Evolutionary conservation across 192 early-diverging fungal genomes (phyloP).

Genomic region (Coemansia biformis): DNA sequence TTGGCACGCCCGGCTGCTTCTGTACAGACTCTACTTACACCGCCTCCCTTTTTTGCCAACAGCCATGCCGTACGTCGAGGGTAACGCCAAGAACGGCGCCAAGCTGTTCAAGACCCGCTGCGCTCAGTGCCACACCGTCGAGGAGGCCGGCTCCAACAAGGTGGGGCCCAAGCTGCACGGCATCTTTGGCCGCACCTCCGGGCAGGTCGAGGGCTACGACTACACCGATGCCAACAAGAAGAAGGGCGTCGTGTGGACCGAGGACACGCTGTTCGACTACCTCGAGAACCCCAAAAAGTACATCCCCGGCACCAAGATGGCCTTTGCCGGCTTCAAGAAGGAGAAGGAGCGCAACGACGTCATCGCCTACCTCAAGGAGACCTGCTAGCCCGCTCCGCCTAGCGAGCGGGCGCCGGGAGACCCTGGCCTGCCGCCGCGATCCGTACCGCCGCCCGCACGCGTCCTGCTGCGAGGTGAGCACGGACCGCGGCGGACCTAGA

Average conservation of each 20-base stretch:
- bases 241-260: constrained; percentile 77
- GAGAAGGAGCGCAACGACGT: constrained; percentile 76
- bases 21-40: too few relatives aligned
- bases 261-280: constrained; percentile 91
- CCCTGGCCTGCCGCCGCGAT: too few relatives aligned
- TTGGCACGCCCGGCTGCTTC: too few relatives aligned
- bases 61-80: constrained; percentile 17
- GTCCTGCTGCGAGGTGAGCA: too few relatives aligned
- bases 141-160: constrained; percentile 74
- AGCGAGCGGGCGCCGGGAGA: too few relatives aligned
- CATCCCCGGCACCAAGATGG: constrained; percentile 95
- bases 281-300: constrained; percentile 99
- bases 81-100: constrained; percentile 50
- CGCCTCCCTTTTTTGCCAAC: too few relatives aligned
- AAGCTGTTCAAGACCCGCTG: constrained; percentile 96
- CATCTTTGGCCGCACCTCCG: constrained; percentile 85
- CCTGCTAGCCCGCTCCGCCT: too few relatives aligned
- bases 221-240: constrained; percentile 93
- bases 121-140: constrained; percentile 96
- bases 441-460: too few relatives aligned
- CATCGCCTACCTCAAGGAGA: constrained; percentile 87
- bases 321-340: constrained; percentile 76
- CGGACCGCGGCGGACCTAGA: too few relatives aligned
- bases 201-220: constrained; percentile 75
- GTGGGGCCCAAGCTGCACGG: constrained; percentile 95